Evolutionary conservation across 2,329 filamentous ascomycete species (phyloP), one percentile per base, ranked within the genome.

Genomic region (Diplodia mutila): DNA sequence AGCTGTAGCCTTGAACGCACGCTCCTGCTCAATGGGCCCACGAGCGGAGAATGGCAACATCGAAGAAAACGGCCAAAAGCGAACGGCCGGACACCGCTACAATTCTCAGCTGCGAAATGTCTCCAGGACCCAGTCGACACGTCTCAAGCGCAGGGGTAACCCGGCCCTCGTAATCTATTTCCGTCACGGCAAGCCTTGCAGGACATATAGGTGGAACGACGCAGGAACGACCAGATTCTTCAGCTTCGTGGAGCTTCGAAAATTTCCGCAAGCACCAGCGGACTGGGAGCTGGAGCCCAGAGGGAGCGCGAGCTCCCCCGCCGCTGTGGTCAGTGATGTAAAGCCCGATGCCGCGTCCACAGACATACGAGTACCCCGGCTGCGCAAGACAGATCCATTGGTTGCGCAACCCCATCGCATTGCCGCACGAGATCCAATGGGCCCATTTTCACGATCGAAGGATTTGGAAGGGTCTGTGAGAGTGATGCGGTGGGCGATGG

Each of bases 121-220:
- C 57, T 32, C 39, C 25, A 32, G 25, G 37, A 34, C 39, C 59
- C 59, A 18, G 59, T 51, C 46, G 46, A 21, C 29, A 21, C 27
- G 59, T 63, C 59, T 48, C 25, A 21, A 6, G 16, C 25, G 21
- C 59, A 63, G 59, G 59, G 59, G 21, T 63, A 27, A n/a, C 59
- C 59, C 46, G 27, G 46, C 51, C 46, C 7, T 21, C n/a, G 12
- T 32, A 63, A 63, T 63, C 59, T 63, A 63, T 48, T 51, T 63
- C 59, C 46, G 49, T 63, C 59, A 27, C 23, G 42, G 37, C 59
- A 51, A 51, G 59, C 59, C 42, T 48, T 51, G 42, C 27, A 18
- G 42, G 59, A 63, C 51, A 32, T 48, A 18, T 63, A 63, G 59
- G n/a, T 63, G 42, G 42, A 63, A 63, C 59, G 34, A 27, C n/a